Evolutionary conservation across 768 basidiomycete species (phyloP).

Genomic region (Serpula lacrymans): DNA sequence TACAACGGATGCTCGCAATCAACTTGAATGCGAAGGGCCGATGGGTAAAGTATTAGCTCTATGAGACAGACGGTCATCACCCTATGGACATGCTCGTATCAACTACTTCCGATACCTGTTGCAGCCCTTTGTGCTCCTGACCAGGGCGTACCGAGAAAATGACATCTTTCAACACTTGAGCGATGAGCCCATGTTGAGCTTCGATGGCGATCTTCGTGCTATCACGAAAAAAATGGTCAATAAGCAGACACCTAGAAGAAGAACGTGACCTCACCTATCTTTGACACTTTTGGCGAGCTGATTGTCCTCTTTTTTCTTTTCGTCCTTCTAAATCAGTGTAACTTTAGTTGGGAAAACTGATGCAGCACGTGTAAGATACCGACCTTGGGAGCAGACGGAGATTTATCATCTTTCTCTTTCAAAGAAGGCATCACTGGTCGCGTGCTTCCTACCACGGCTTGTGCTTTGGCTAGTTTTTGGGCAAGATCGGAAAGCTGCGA

Average conservation of each 20-base stretch:
- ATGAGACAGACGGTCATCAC: too few species aligned
- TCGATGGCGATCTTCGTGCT: slow-evolving; percentile 89
- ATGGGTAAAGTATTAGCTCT: too few species aligned
- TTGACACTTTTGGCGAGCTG: slow-evolving; percentile 85
- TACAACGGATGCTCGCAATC: too few species aligned
- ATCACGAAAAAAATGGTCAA: slow-evolving; percentile 2
- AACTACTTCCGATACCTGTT: slow-evolving; percentile 25
- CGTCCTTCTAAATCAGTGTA: slow-evolving; percentile 51
- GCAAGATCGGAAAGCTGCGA: slow-evolving; percentile 88
- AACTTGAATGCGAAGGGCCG: too few species aligned
- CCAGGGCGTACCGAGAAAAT: slow-evolving; percentile 65
- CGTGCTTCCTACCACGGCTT: slow-evolving; percentile 51
- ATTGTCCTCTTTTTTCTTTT: slow-evolving; percentile 86
- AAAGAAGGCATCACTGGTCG: slow-evolving; percentile 52
- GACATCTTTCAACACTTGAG: slow-evolving; percentile 91
- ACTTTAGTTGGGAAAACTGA: slow-evolving; percentile 35
- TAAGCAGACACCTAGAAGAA: background rate
- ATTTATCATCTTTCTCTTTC: slow-evolving; percentile 50
- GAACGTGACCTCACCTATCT: slow-evolving; percentile 61
- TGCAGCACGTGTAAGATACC: background rate
- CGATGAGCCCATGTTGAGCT: slow-evolving; percentile 90
- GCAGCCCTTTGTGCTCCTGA: slow-evolving; percentile 16
- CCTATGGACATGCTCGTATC: slow-evolving; percentile 38
- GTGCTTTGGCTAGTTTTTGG: slow-evolving; percentile 81
- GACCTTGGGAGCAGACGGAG: slow-evolving; percentile 38